phyloP scores from a whole-genome alignment of 306 rosid genomes.

The Castanea mollissima region DNA sequence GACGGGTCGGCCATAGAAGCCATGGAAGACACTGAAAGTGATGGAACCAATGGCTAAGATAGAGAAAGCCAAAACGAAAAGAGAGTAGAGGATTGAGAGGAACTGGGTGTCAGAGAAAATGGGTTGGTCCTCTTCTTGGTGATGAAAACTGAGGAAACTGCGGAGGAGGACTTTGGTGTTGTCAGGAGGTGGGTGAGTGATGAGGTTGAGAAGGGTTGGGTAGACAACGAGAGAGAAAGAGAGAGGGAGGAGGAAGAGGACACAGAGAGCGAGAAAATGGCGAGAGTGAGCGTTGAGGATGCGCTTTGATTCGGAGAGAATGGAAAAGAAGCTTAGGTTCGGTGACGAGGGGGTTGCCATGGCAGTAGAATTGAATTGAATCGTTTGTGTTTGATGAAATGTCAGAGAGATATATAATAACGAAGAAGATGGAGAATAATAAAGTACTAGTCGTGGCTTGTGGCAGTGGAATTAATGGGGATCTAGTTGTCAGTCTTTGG shows the following conservation, averaged over 20 bases:
- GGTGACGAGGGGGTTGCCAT: slow-evolving; percentile 7
- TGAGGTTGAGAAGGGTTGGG: slow-evolving; percentile 36
- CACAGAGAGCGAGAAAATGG: slow-evolving; percentile 53
- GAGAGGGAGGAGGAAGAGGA: slow-evolving; percentile 64
- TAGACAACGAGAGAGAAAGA: slow-evolving; percentile 37
- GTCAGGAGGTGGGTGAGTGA: slow-evolving; percentile 6
- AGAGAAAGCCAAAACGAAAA: slow-evolving; percentile 31
- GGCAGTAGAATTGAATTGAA: background rate
- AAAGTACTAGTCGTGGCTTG: too few relatives aligned
- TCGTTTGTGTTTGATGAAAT: too few relatives aligned
- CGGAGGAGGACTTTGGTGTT: slow-evolving; percentile 17
- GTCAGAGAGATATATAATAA: too few relatives aligned
- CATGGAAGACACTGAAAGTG: slow-evolving; percentile 50
- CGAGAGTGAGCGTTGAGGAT: slow-evolving; percentile 49
- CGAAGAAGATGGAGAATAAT: too few relatives aligned
- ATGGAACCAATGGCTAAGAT: slow-evolving; percentile 44
- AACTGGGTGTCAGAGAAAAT: background rate
- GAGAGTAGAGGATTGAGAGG: slow-evolving; percentile 16
- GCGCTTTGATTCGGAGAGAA: slow-evolving; percentile 41
- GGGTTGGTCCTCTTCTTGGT: background rate
- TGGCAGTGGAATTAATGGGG: too few relatives aligned
- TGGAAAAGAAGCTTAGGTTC: slow-evolving; percentile 12
- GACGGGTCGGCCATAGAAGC: slow-evolving; percentile 48
- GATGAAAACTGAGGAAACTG: too few relatives aligned
- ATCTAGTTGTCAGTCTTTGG: too few relatives aligned